phyloP scores from a whole-genome alignment of 164 flowering plant genomes.

The Berberis thunbergii region DNA sequence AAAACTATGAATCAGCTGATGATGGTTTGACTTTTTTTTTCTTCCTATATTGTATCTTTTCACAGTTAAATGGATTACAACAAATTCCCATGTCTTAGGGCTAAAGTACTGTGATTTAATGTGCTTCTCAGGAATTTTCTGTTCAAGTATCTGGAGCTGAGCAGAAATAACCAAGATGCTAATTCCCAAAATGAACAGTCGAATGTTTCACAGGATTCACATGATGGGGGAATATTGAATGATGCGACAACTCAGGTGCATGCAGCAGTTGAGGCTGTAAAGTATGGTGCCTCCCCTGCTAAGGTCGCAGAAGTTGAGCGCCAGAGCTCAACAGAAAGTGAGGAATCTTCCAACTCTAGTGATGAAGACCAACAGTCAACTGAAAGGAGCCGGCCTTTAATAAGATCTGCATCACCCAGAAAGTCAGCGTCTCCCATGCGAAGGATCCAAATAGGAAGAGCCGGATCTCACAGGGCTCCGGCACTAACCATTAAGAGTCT shows the following conservation, averaged over 20 bases:
- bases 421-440: conserved; percentile 92
- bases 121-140: conserved; percentile 40
- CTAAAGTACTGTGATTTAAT: conserved; percentile 1
- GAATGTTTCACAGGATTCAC: conserved; percentile 11
- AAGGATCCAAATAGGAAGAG: conserved; percentile 71
- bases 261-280: conserved; percentile 27
- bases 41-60: conserved; percentile 4
- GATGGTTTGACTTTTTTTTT: background rate
- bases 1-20: no score
- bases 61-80: no score
- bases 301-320: conserved; percentile 66
- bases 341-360: conserved; percentile 55
- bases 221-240: conserved; percentile 13
- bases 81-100: background rate
- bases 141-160: conserved; percentile 30
- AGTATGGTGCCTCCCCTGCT: conserved; percentile 64
- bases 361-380: conserved; percentile 35
- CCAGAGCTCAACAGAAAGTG: conserved; percentile 53
- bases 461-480: conserved; percentile 64
- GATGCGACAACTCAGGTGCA: conserved; percentile 13
- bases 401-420: conserved; percentile 68
- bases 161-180: conserved; percentile 19
- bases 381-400: conserved; percentile 65
- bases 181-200: conserved; percentile 17
- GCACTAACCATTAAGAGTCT: conserved; percentile 76